Conservation (phyloP, 805 yeast species). For the Starmerella asiatica region DNA sequence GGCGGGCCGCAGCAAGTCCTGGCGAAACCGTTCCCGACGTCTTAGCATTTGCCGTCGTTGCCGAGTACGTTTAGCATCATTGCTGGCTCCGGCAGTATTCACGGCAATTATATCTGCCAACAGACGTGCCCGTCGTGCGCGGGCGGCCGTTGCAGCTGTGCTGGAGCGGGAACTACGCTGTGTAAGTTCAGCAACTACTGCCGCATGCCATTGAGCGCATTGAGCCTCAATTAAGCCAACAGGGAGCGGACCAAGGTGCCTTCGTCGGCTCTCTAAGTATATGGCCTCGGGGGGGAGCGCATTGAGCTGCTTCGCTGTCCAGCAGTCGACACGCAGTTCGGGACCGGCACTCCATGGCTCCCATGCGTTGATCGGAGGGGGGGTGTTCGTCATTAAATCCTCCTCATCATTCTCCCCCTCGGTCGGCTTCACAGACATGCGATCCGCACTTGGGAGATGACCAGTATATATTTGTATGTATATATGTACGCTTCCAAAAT, state of each 20-base stretch:
- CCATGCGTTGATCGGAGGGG: constrained; percentile 5
- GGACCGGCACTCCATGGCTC: constrained; percentile 13
- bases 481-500: no score
- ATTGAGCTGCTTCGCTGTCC: constrained; percentile 26
- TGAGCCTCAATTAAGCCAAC: constrained; percentile 13
- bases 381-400: no score
- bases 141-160: neutral
- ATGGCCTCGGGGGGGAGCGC: constrained; percentile 22
- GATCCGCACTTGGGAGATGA: no score
- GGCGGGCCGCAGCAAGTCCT: neutral
- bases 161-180: neutral
- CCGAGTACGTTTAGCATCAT: neutral
- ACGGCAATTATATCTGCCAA: no score
- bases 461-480: no score
- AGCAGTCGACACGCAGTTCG: constrained; percentile 19
- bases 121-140: neutral
- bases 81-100: no score
- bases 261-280: constrained; percentile 24
- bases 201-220: constrained; percentile 7
- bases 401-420: no score
- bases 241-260: constrained; percentile 27
- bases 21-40: neutral
- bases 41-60: neutral
- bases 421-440: no score
- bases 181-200: constrained; percentile 14